Conservation (phyloP, 164 flowering plant genomes). For the Berberis vulgaris region DNA sequence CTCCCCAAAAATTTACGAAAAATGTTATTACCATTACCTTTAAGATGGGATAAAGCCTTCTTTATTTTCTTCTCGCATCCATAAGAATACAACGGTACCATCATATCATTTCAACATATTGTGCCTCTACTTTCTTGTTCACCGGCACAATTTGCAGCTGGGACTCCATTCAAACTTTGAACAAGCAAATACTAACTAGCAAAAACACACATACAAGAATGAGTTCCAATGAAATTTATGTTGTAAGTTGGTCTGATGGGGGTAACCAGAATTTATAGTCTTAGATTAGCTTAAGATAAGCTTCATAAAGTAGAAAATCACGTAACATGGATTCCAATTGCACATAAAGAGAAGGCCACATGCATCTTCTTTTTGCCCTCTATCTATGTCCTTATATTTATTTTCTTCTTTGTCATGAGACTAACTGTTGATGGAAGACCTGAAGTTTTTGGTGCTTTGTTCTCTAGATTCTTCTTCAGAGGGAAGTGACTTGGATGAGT, state of each 20-base stretch:
- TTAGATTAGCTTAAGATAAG: too few relatives aligned
- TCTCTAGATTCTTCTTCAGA: background rate
- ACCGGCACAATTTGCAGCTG: slow-evolving; percentile 64
- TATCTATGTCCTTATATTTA: background rate
- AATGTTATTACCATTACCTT: slow-evolving; percentile 32
- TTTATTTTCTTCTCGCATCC: slow-evolving; percentile 81
- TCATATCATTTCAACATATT: slow-evolving; percentile 83
- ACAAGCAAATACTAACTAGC: too few relatives aligned
- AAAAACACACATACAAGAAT: too few relatives aligned
- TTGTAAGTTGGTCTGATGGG: too few relatives aligned
- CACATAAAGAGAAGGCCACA: background rate
- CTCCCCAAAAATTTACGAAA: background rate
- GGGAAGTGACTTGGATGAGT: slow-evolving; percentile 10
- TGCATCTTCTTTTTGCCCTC: background rate
- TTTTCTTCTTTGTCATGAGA: slow-evolving; percentile 1
- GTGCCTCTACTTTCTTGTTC: slow-evolving; percentile 68
- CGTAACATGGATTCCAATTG: slow-evolving; percentile 6
- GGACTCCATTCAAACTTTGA: slow-evolving; percentile 23
- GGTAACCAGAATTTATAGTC: too few relatives aligned
- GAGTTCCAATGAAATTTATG: too few relatives aligned
- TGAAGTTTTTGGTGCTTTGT: background rate
- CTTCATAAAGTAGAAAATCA: too few relatives aligned
- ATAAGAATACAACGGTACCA: slow-evolving; percentile 78
- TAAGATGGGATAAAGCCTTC: slow-evolving; percentile 66
- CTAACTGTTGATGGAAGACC: background rate